Evolutionary conservation across 768 basidiomycete genomes (phyloP), one percentile per base, ranked within the genome.

Genomic region (Hysterangium stoloniferum): DNA sequence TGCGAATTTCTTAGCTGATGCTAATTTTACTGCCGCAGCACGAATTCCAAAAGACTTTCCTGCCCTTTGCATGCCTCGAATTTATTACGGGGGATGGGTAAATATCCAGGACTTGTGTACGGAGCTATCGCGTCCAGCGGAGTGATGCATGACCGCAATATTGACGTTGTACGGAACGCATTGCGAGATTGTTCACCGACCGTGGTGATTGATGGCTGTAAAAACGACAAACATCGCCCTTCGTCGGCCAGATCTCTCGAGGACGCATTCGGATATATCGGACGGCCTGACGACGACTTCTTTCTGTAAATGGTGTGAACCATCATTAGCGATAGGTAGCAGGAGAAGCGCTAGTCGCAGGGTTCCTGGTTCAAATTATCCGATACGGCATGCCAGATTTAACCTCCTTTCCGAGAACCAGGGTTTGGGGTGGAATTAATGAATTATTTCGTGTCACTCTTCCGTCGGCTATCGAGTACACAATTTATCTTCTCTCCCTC

Each of bases 71-170:
- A 84, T 83, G 1, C 86, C 88, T 9, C 92, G 88, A 88, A 90
- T 92, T 48, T 92, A 95, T 63, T 95, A 95, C 59, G 95, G 95
- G 9, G 86, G 87, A 80, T 77, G 49, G 68, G 88, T 29, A 73
- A 91, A 25, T 93, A 91, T 61, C 91, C 92, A 0, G 80, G 92
- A 28, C 71, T 94, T 17, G 85, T 90, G 4, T 92, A 75, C 64
- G 93, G 91, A 20, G 84, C 88, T 2, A 92, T 96, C 50, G 88
- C 92, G 1, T 88, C 85, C 11, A 89, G 86, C 52, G 91, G 86
- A 27, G 94, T 96, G 6, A 94, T 89, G 0, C 90, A 94, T 59
- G 92, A 93, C 2, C 79, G 94, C 64, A 95, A 94, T 65, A 83
- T 83, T 74, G 87, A 91, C 34, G 75, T 94, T 59, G 84, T 87